Percentiles rank a stretch among this genome's conserved stretches.
These are phyloP conservation scores for Papiliotrema terrestris DNA, from an alignment of 1,284 basidiomycete species.

Conservation along the genomic window DNA sequence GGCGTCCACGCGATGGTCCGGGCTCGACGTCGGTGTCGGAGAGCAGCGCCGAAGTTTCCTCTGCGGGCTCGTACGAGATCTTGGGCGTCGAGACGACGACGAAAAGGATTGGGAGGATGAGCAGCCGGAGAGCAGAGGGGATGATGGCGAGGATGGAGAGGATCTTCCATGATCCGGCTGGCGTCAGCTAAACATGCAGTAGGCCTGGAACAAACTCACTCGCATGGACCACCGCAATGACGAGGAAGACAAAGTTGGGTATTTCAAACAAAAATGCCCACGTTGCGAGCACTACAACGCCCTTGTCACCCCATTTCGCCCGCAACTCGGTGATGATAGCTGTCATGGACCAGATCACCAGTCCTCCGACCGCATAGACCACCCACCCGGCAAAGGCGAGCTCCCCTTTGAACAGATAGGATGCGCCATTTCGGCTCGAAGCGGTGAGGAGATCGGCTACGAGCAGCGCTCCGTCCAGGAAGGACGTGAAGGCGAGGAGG, in stretches of 20 bases:
- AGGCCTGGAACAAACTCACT: conserved; percentile 26
- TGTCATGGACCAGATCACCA: conserved; percentile 30
- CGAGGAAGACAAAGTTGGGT: conserved; percentile 34
- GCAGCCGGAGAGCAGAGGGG: conserved; percentile 29
- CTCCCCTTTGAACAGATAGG: not conserved
- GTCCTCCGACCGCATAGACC: conserved; percentile 30
- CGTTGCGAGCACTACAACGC: conserved; percentile 24
- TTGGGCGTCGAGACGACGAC: conserved; percentile 29
- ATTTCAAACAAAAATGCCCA: conserved; percentile 35
- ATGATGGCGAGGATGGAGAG: conserved; percentile 36
- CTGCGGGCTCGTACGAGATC: conserved; percentile 33
- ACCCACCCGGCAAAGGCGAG: conserved; percentile 17
- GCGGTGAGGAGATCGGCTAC: conserved; percentile 24
- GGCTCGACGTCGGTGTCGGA: conserved; percentile 5
- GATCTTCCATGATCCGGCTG: conserved; percentile 20
- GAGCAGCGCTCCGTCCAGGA: conserved; percentile 26
- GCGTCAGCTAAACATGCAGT: not conserved
- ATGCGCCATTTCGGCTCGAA: conserved; percentile 1
- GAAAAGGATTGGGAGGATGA: conserved; percentile 35
- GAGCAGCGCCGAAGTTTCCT: conserved; percentile 35
- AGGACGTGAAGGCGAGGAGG: conserved; percentile 25
- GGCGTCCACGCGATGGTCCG: not conserved
- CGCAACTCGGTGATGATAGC: conserved; percentile 34
- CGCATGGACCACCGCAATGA: conserved; percentile 24
- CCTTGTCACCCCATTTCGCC: conserved; percentile 29